These are phyloP conservation scores for Grosmannia clavigera DNA, from an alignment of 2,329 filamentous ascomycete genomes.

Conservation along the genomic window DNA sequence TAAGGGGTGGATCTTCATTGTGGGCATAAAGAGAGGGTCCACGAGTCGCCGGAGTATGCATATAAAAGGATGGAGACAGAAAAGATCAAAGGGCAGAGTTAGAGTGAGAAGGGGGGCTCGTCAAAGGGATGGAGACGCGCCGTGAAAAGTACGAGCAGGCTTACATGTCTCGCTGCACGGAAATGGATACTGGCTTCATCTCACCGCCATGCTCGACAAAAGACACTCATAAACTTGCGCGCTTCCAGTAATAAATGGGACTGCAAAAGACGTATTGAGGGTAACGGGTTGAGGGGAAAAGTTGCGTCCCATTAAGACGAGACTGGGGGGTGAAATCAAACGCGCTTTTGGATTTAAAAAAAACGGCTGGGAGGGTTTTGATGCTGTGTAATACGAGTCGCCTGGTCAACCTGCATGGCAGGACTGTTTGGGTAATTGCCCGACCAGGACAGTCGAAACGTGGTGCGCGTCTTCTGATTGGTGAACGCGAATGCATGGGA, in stretches of 20 bases:
- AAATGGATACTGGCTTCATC: not conserved
- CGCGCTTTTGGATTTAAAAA: slow-evolving; percentile 5
- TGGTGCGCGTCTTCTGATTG: slow-evolving; percentile 13
- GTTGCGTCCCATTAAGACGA: not conserved
- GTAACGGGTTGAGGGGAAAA: not conserved
- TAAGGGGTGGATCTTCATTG: not conserved
- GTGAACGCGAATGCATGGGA: slow-evolving; percentile 9
- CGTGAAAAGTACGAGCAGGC: not conserved
- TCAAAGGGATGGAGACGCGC: not conserved
- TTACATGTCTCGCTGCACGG: not conserved
- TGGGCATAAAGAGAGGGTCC: not conserved
- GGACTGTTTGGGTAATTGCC: slow-evolving; percentile 13
- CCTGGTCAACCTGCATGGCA: slow-evolving; percentile 7
- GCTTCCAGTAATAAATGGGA: not conserved
- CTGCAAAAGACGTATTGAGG: too few species aligned
- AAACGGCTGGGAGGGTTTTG: not conserved
- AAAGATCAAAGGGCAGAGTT: not conserved
- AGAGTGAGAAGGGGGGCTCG: not conserved
- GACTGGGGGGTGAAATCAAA: slow-evolving; percentile 10
- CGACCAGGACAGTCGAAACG: slow-evolving; percentile 6
- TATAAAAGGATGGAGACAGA: not conserved
- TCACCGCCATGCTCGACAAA: not conserved
- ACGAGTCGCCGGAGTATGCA: not conserved
- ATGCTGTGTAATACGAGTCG: slow-evolving; percentile 4
- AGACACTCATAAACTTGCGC: not conserved